A percentile compares a stretch with the other conserved stretches of the same genome.
phyloP scores from a whole-genome alignment of 495 filamentous ascomycete genomes.

The Penicillium nucicola region DNA sequence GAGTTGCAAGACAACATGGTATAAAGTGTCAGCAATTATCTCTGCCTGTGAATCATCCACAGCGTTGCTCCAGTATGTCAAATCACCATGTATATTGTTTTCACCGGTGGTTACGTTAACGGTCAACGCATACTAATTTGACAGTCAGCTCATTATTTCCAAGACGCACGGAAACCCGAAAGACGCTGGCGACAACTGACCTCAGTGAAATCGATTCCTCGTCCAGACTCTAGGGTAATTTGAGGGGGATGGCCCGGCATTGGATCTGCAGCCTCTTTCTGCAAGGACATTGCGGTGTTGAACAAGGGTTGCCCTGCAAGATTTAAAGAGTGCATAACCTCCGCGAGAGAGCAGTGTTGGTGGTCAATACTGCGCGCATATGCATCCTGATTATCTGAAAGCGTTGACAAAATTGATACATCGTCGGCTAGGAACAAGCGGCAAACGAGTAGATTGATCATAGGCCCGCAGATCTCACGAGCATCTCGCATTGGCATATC shows the following conservation, averaged over 20 bases:
- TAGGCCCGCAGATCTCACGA: conserved; percentile 30
- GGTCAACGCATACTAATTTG: conserved; percentile 45
- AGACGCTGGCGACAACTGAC: neutral
- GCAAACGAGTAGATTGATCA: conserved; percentile 38
- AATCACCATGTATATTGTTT: conserved; percentile 3
- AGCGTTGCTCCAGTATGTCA: conserved; percentile 21
- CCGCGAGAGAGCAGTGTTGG: conserved; percentile 2
- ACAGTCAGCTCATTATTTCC: too few species aligned
- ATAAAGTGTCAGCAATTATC: conserved; percentile 14
- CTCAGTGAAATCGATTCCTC: conserved; percentile 13
- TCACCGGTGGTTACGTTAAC: conserved; percentile 46
- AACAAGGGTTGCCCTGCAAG: conserved; percentile 2
- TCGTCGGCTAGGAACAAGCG: conserved; percentile 6
- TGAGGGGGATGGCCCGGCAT: too few species aligned
- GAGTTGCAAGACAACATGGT: neutral
- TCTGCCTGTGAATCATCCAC: conserved; percentile 16
- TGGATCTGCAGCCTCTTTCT: neutral
- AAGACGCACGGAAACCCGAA: too few species aligned
- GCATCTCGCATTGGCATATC: conserved; percentile 31
- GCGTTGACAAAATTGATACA: neutral
- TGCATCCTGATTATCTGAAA: neutral
- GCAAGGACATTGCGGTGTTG: conserved; percentile 18
- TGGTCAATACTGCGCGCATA: neutral
- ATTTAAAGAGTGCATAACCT: conserved; percentile 3
- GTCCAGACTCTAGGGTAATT: too few species aligned